phyloP scores from a whole-genome alignment of 768 basidiomycete genomes.

The Rhizopogon salebrosus region DNA sequence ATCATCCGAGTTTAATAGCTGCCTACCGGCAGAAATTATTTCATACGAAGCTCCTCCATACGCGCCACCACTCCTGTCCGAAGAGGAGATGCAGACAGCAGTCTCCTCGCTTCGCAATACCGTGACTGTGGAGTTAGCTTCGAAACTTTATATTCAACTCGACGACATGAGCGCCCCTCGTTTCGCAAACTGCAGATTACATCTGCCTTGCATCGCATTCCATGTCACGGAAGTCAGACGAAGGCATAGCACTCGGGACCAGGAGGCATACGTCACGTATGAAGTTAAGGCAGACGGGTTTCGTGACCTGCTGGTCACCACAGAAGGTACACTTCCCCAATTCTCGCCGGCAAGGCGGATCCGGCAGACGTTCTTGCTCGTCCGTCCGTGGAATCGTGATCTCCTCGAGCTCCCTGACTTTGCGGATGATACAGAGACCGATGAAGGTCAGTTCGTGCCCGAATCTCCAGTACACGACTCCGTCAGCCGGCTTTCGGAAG shows the following conservation, averaged over 20 bases:
- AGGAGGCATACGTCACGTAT: not conserved
- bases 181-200: not conserved
- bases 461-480: not conserved
- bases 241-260: too few relatives aligned
- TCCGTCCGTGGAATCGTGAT: not conserved
- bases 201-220: not conserved
- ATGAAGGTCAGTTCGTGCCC: not conserved
- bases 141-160: not conserved
- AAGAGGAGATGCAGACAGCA: too few relatives aligned
- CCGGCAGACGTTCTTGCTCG: not conserved
- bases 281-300: not conserved
- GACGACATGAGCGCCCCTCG: not conserved
- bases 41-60: not conserved
- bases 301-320: not conserved
- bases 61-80: not conserved
- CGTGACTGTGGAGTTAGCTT: not conserved
- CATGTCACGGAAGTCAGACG: not conserved
- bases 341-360: not conserved
- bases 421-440: not conserved
- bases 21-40: not conserved
- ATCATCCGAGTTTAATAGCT: too few relatives aligned
- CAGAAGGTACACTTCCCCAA: not conserved
- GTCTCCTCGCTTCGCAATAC: not conserved
- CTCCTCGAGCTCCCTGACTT: not conserved
- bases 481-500: too few relatives aligned